Conservation (phyloP, 1,284 basidiomycete species). For the Pascua guehoae region DNA sequence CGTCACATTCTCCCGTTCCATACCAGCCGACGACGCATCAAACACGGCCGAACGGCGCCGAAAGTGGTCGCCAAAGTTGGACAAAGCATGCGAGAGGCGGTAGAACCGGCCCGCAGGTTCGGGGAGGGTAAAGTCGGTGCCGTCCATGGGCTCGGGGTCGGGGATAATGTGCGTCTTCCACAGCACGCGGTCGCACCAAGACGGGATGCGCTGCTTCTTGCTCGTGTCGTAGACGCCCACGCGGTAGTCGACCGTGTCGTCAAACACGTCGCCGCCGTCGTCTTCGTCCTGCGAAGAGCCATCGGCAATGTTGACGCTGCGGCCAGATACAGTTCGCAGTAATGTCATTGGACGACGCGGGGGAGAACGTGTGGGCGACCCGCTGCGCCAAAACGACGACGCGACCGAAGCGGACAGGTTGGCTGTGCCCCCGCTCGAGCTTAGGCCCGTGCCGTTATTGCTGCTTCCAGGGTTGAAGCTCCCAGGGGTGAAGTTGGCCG, state of each 20-base stretch:
- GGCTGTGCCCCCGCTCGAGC: too few species aligned
- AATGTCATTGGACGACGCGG: slow-evolving; percentile 4
- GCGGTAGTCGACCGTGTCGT: slow-evolving; percentile 36
- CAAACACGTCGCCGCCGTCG: slow-evolving; percentile 25
- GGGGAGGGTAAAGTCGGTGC: slow-evolving; percentile 1
- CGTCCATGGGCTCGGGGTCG: slow-evolving; percentile 11
- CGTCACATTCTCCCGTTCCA: too few species aligned
- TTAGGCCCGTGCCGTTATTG: too few species aligned
- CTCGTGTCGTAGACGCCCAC: slow-evolving; percentile 53
- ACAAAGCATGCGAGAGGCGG: slow-evolving; percentile 33
- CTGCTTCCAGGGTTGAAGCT: too few species aligned
- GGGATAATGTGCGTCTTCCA: slow-evolving; percentile 46
- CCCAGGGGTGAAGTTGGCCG: too few species aligned
- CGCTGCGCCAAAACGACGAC: background rate
- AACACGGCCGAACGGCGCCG: slow-evolving; percentile 15
- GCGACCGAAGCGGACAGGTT: background rate
- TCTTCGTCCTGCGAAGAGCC: background rate
- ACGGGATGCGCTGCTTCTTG: slow-evolving; percentile 54
- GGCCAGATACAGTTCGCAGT: slow-evolving; percentile 36
- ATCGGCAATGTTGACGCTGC: background rate
- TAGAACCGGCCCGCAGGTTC: slow-evolving; percentile 13
- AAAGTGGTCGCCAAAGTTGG: slow-evolving; percentile 33
- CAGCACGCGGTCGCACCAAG: slow-evolving; percentile 52
- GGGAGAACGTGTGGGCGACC: background rate
- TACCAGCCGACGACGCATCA: background rate